Conservation (phyloP, 495 filamentous ascomycete species). For the Annulohypoxylon maeteangense region DNA sequence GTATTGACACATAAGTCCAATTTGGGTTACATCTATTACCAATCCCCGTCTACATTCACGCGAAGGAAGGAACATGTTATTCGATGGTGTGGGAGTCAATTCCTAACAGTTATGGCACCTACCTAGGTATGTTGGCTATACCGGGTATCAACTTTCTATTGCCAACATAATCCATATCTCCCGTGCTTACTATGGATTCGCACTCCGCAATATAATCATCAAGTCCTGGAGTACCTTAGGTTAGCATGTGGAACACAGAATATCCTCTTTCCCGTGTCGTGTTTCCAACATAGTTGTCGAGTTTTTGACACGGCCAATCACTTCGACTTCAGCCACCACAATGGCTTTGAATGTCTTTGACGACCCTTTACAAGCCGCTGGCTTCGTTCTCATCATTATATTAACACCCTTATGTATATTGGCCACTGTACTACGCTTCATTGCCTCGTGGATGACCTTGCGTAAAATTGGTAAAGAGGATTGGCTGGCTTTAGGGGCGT, state of each 20-base stretch:
- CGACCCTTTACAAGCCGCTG: background rate
- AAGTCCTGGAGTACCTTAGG: background rate
- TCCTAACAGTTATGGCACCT: background rate
- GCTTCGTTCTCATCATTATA: background rate
- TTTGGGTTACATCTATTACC: background rate
- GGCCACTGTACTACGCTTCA: constrained; percentile 18
- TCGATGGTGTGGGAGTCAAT: background rate
- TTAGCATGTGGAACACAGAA: background rate
- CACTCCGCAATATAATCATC: constrained; percentile 1
- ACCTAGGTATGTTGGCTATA: background rate
- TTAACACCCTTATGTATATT: background rate
- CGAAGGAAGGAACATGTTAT: background rate
- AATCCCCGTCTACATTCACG: background rate
- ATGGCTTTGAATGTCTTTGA: background rate
- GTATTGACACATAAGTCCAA: background rate
- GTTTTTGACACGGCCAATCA: background rate
- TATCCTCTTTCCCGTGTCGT: background rate
- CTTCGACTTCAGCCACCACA: background rate
- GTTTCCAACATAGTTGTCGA: background rate
- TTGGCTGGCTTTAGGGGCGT: constrained; percentile 24
- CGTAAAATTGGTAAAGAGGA: constrained; percentile 29
- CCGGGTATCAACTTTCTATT: background rate
- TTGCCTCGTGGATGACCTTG: background rate
- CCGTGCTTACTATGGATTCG: background rate
- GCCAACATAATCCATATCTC: background rate